Evolutionary conservation across 2,329 filamentous ascomycete genomes (phyloP).

Genomic region (Calonectria leucothoes): DNA sequence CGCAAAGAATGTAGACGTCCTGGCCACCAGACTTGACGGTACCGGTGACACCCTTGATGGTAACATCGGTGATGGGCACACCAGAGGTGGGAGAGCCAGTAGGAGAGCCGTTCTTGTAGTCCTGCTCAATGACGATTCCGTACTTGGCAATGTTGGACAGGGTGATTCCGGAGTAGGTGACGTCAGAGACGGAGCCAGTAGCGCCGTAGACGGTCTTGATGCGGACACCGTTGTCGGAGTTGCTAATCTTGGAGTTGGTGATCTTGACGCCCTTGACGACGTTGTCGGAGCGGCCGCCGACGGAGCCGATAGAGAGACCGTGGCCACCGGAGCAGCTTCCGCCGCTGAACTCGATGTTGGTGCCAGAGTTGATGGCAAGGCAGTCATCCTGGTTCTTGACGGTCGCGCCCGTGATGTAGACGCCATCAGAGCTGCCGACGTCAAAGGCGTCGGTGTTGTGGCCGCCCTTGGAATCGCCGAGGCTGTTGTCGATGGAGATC

Average conservation of each 20-base stretch:
- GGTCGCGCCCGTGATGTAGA: conserved; percentile 63
- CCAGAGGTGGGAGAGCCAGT: conserved; percentile 58
- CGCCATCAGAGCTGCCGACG: conserved; percentile 59
- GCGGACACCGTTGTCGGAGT: conserved; percentile 65
- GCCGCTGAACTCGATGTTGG: conserved; percentile 57
- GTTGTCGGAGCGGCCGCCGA: conserved; percentile 63
- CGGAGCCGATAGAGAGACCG: conserved; percentile 56
- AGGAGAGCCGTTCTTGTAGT: conserved; percentile 61
- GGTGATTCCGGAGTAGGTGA: conserved; percentile 57
- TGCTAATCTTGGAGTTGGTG: conserved; percentile 57
- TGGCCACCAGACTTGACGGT: conserved; percentile 51
- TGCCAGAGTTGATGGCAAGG: conserved; percentile 66
- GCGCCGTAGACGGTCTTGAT: conserved; percentile 62
- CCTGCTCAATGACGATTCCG: conserved; percentile 53
- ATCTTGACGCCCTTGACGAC: conserved; percentile 63
- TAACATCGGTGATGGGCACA: conserved; percentile 63
- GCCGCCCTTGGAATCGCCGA: conserved; percentile 47
- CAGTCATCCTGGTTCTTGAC: conserved; percentile 73
- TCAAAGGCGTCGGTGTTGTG: conserved; percentile 72
- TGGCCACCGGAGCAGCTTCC: conserved; percentile 58
- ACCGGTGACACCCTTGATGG: conserved; percentile 56
- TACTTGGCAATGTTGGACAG: conserved; percentile 55
- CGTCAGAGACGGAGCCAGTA: conserved; percentile 56
- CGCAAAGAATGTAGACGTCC: conserved; percentile 67
- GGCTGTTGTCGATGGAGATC: conserved; percentile 53